Evolutionary conservation across 2,329 filamentous ascomycete genomes (phyloP), one percentile per base, ranked within the genome.

Genomic region (Curvularia eragrostidis): DNA sequence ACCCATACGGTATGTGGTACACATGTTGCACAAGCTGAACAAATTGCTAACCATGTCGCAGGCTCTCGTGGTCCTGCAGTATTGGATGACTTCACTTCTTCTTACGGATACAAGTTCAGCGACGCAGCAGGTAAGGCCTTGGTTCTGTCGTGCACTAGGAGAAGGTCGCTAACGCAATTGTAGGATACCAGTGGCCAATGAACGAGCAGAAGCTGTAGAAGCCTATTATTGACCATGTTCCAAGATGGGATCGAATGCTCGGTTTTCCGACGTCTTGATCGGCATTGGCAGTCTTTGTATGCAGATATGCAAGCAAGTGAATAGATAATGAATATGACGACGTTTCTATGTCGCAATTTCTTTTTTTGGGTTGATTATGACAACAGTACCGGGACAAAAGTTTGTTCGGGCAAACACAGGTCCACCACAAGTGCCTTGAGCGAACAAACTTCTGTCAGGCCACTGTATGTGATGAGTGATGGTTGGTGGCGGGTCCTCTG

Each of bases 51-150:
- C 52, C 47, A 36, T 36, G n/a, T 18, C 39, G 7, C 68, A 99
- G 95, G 95, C 68, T 99, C 95, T 59, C 94, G 96, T 72, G 95
- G 96, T 60, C 96, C 96, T 26, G 91, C 93, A 54, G 94, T 99
- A 36, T 86, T 99, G 55, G 95, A 99, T 71, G 95, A 99, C 81
- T 99, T 99, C 82, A 98, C 94, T 30, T 90, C 93, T 39, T 97
- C 93, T 5, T 99, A 97, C 77, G 95, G 95, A 64, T 99, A 99
- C 85, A 97, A 97, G 80, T 99, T 99, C 84, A 96, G 91, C 76
- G 95, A 99, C 73, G 92, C 93, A 61, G 91, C 93, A 68, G 93
- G 93, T 77, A 70, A 55, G 70, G 60, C 53, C 42, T 61, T 54
- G 58, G 38, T 57, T 62, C 58, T 59, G 41, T 56, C 51, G 24